Evolutionary conservation across 192 early-diverging fungal species (phyloP).

Genomic region (Coemansia sp.): DNA sequence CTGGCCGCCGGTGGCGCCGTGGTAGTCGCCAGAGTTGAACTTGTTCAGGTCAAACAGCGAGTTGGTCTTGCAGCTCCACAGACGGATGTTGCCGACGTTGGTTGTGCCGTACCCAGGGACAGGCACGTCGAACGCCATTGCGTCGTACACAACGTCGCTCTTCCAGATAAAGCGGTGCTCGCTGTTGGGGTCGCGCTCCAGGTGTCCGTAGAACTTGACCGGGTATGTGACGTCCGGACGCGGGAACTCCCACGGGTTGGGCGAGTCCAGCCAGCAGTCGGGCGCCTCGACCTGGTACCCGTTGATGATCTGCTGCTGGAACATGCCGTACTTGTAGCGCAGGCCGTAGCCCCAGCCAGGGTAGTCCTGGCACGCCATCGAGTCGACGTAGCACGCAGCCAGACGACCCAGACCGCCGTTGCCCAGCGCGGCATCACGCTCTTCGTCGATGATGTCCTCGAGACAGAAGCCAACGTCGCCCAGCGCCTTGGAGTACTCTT

Average conservation of each 20-base stretch:
- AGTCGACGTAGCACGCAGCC: slow-evolving; percentile 98
- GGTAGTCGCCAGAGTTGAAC: slow-evolving; percentile 92
- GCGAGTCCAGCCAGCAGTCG: slow-evolving; percentile 96
- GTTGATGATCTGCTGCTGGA: slow-evolving; percentile 95
- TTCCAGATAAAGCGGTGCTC: slow-evolving; percentile 78
- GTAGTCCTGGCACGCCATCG: slow-evolving; percentile 88
- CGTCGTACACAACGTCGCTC: slow-evolving; percentile 80
- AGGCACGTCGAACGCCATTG: slow-evolving; percentile 95
- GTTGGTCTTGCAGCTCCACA: slow-evolving; percentile 94
- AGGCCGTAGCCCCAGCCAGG: slow-evolving; percentile 98
- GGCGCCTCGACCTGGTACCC: slow-evolving; percentile 94
- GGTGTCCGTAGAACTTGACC: slow-evolving; percentile 86
- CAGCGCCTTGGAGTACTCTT: slow-evolving; percentile 67
- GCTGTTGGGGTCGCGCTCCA: slow-evolving; percentile 73
- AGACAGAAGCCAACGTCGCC: slow-evolving; percentile 84
- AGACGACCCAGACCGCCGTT: slow-evolving; percentile 97
- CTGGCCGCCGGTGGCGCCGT: slow-evolving; percentile 88
- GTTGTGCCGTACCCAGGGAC: slow-evolving; percentile 95
- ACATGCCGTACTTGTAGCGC: slow-evolving; percentile 98
- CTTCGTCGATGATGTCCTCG: slow-evolving; percentile 91
- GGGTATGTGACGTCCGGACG: slow-evolving; percentile 89
- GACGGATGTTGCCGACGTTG: slow-evolving; percentile 94
- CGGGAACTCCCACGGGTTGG: slow-evolving; percentile 97
- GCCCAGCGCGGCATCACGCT: slow-evolving; percentile 94
- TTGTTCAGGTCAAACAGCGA: slow-evolving; percentile 82